Evolutionary conservation across 108 stramenopile genomes (phyloP).

Genomic region (Heterococcus sp.): DNA sequence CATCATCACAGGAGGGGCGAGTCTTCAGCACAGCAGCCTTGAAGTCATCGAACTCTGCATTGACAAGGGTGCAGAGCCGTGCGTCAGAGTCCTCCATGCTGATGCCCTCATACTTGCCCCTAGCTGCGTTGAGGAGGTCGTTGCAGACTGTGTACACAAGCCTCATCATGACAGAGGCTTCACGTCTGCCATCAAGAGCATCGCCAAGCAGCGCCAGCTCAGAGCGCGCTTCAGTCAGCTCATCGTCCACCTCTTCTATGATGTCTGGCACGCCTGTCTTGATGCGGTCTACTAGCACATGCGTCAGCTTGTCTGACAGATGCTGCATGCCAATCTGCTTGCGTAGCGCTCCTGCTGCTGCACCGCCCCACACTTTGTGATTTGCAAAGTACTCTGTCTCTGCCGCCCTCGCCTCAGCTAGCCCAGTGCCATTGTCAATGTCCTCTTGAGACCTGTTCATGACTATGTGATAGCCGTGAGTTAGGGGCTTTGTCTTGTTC

Average conservation of each 20-base stretch:
- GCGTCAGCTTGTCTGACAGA: not conserved
- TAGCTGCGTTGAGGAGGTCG: too few relatives aligned
- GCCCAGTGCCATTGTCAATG: constrained; percentile 2
- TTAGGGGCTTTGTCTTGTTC: constrained; percentile 51
- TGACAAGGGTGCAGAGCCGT: not conserved
- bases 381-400: not conserved
- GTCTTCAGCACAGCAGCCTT: not conserved
- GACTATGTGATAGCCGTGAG: constrained; percentile 56
- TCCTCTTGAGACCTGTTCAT: constrained; percentile 43
- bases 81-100: too few relatives aligned
- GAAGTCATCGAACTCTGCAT: not conserved
- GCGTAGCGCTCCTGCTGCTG: not conserved
- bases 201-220: not conserved
- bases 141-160: too few relatives aligned
- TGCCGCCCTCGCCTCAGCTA: not conserved
- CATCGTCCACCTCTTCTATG: not conserved
- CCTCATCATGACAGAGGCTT: too few relatives aligned
- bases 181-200: too few relatives aligned
- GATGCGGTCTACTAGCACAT: not conserved
- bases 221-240: not conserved
- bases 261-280: not conserved
- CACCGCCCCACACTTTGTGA: not conserved
- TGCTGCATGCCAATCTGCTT: not conserved
- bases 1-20: not conserved
- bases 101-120: too few relatives aligned